Evolutionary conservation across 1,284 basidiomycete genomes (phyloP), one percentile per base, ranked within the genome.

Genomic region (Ustilago lituana): DNA sequence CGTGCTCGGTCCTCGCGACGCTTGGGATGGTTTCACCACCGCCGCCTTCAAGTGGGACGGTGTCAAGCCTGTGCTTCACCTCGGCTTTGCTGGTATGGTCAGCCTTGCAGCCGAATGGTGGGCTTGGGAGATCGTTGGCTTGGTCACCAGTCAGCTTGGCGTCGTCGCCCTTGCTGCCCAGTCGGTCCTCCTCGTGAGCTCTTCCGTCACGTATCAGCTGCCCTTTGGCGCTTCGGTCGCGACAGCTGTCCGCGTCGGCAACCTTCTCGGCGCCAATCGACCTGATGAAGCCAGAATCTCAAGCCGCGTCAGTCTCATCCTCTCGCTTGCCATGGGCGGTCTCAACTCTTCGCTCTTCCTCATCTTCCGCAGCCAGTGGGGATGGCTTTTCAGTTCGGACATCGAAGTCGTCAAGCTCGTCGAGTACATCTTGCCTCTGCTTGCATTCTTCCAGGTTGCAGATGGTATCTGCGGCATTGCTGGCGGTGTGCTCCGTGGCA

Each of bases 101-200:
- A 93, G 91, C 6, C 80, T 86, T 9, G 91, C 90, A 1, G 88
- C 88, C 9, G 92, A 94, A 80, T 94, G 92, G 93, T 94, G 92
- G 91, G 89, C 89, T 32, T 94, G 92, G 92, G 92, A 94, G 85
- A 73, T 88, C 82, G 33, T 90, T 88, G 41, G 71, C 20, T 58
- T 74, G 6, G 65, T 71, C 23, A 79, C 76, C 17, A 64, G 65
- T 40, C 54, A 62, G 26, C 74, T 82, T 14, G 82, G 82, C 26
- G 83, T 86, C 0, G 83, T 83, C 3, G 81, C 83, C 1, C 82
- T 88, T 2, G 87, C 87, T 0, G 84, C 86, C 11, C 86, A 92
- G 76, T 90, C 89, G 2, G 88, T 92, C 1, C 83, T 92, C 12
- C 84, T 92, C 3, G 87, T 90, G 8, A 91, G 88, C 49, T 87